phyloP scores from a whole-genome alignment of 805 yeast genomes.

The Wickerhamiella occidentalis region DNA sequence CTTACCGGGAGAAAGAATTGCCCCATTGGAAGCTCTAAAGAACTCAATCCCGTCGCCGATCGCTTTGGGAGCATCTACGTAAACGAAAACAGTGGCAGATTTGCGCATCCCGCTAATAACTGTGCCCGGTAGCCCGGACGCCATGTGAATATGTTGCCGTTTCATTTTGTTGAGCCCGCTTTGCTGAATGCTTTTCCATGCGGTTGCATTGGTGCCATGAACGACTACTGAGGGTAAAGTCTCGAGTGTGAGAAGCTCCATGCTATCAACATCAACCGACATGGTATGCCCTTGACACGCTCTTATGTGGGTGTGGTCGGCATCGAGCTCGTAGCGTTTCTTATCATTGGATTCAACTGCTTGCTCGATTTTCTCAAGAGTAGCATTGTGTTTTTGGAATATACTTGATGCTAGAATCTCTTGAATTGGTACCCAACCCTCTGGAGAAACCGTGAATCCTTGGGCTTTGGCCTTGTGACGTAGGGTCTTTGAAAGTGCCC shows the following conservation, averaged over 20 bases:
- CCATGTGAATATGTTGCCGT: constrained; percentile 79
- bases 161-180: constrained; percentile 57
- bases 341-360: constrained; percentile 60
- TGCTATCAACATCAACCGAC: constrained; percentile 32
- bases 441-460: constrained; percentile 44
- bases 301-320: constrained; percentile 37
- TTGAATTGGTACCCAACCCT: constrained; percentile 52
- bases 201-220: constrained; percentile 63
- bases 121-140: constrained; percentile 42
- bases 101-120: constrained; percentile 66
- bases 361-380: constrained; percentile 43
- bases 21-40: constrained; percentile 60
- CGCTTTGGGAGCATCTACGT: constrained; percentile 43
- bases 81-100: constrained; percentile 46
- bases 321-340: constrained; percentile 48
- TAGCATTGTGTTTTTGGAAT: constrained; percentile 43
- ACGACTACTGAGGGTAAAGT: constrained; percentile 46
- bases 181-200: constrained; percentile 37
- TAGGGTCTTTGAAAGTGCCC: constrained; percentile 59
- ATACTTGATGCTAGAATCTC: constrained; percentile 46
- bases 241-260: constrained; percentile 29
- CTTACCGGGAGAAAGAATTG: constrained; percentile 55
- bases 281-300: constrained; percentile 93
- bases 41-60: constrained; percentile 37
- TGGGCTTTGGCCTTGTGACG: constrained; percentile 79